These are phyloP conservation scores for Apiotrichum gracile DNA, from an alignment of 1,284 basidiomycete genomes.

Conservation along the genomic window DNA sequence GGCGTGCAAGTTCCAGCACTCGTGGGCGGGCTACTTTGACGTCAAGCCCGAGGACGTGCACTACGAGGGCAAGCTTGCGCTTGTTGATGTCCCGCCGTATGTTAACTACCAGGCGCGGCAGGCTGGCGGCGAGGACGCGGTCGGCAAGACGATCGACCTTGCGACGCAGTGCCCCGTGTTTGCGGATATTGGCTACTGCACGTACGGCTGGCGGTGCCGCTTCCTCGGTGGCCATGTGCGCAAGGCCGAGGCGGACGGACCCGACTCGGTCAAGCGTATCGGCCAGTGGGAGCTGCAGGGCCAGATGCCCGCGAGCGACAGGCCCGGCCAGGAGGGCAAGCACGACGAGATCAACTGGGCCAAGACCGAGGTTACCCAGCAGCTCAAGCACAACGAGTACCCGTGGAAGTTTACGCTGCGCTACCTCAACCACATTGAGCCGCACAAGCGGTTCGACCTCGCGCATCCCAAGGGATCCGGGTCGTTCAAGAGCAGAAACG, in stretches of 20 bases:
- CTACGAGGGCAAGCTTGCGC: conserved; percentile 51
- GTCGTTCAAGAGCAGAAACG: conserved; percentile 6
- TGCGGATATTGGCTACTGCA: conserved; percentile 69
- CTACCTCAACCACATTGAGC: conserved; percentile 61
- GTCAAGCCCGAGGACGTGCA: conserved; percentile 69
- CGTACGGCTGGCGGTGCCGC: conserved; percentile 82
- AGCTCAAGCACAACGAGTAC: conserved; percentile 58
- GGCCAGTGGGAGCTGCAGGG: conserved; percentile 11
- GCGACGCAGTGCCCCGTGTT: conserved; percentile 63
- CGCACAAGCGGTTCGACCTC: conserved; percentile 43
- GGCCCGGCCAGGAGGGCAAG: conserved; percentile 55
- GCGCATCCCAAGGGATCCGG: conserved; percentile 10
- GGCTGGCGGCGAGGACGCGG: conserved; percentile 24
- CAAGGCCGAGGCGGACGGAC: conserved; percentile 6
- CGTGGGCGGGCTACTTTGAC: conserved; percentile 66
- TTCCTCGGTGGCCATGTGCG: conserved; percentile 72
- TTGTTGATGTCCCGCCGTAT: conserved; percentile 54
- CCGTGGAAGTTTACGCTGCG: conserved; percentile 63
- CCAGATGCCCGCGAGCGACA: conserved; percentile 53
- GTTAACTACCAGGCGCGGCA: conserved; percentile 32
- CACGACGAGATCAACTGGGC: conserved; percentile 74
- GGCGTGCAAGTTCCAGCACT: conserved; percentile 71
- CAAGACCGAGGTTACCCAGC: conserved; percentile 54
- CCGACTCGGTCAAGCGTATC: conserved; percentile 2
- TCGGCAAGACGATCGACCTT: conserved; percentile 30